Conservation (phyloP, 306 rosid species). For the Cajanus cajan region DNA sequence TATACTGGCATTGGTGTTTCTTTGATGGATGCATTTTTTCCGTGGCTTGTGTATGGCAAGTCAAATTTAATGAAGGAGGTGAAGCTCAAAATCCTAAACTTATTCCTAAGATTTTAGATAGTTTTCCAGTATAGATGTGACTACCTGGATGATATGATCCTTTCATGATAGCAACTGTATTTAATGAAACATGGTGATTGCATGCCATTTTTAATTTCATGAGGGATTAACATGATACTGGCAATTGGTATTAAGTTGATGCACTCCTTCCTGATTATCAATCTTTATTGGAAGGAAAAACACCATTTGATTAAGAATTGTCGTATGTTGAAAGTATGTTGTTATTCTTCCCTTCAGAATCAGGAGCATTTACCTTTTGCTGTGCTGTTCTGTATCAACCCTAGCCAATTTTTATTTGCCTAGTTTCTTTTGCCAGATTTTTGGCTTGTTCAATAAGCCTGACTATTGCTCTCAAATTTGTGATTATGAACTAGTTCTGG, state of each 20-base stretch:
- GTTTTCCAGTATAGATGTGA: constrained; percentile 1
- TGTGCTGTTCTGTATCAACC: not conserved
- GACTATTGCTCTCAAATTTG: not conserved
- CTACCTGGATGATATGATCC: not conserved
- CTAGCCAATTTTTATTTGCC: not conserved
- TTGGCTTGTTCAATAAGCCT: not conserved
- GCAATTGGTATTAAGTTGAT: not conserved
- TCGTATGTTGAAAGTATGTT: not conserved
- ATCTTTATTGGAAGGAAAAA: not conserved
- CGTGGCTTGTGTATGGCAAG: not conserved
- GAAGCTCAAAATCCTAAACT: not conserved
- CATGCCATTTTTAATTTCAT: not conserved
- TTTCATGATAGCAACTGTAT: not conserved
- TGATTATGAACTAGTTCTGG: constrained; percentile 50
- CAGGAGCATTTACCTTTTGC: not conserved
- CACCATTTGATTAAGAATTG: constrained; percentile 1
- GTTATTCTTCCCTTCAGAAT: not conserved
- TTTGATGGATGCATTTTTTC: not conserved
- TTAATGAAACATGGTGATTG: not conserved
- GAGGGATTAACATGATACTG: not conserved
- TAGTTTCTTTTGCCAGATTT: not conserved
- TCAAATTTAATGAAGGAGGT: not conserved
- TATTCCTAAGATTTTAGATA: not conserved
- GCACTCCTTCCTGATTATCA: not conserved
- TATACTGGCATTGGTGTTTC: not conserved